Base-by-base conservation (phyloP, 495 filamentous ascomycete species). In the Hyaloscypha hepaticicola region DNA sequence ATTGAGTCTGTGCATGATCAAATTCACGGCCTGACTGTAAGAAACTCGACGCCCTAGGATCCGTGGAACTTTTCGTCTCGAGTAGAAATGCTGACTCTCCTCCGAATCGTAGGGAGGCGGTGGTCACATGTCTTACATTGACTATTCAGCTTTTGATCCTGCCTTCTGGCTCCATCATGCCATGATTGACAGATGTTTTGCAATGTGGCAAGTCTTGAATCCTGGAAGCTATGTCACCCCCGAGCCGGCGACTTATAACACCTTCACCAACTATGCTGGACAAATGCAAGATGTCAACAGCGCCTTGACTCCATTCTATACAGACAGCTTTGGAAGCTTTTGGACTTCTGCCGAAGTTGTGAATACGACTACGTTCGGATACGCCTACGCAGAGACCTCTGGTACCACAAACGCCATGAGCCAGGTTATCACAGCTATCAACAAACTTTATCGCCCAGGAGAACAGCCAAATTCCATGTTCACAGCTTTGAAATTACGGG, bases 181-280 rank as follows among this genome's bases (percentile, higher is more conserved):
- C 45, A 88, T 85, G 65, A 79, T 91, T 21, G 90, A 93, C 68
- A 81, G 90, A 3, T 73, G 85, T 52, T 86, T 88, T 66, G 83
- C 90, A 7, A 83, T 92, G 55, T 93, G 89, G 88, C 89, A 93
- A 74, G 77, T 80, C 0, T 68, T 90, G 14, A 80, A 91, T 64
- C 87, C 87, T 3, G 69, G 83, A 3, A 77, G 79, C 56, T 86
- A 80, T 63, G 79, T 91, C 3, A 71, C 75, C 12, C 79, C 87
- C 8, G 71, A 80, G 26, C 48, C 72, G 4, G 79, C 83, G 19
- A 62, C 70, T 5, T 71, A 78, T 22, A 73, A 76, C 24, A 86
- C 85, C 1, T 89, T 83, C 69, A 85, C 82, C 0, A 79, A 73
- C 1, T 66, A 73, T 12, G 70, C 71, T 16, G 81, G 81, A 4